Base-by-base conservation (phyloP, 768 basidiomycete genomes). In the Rhodotorula toruloides region DNA sequence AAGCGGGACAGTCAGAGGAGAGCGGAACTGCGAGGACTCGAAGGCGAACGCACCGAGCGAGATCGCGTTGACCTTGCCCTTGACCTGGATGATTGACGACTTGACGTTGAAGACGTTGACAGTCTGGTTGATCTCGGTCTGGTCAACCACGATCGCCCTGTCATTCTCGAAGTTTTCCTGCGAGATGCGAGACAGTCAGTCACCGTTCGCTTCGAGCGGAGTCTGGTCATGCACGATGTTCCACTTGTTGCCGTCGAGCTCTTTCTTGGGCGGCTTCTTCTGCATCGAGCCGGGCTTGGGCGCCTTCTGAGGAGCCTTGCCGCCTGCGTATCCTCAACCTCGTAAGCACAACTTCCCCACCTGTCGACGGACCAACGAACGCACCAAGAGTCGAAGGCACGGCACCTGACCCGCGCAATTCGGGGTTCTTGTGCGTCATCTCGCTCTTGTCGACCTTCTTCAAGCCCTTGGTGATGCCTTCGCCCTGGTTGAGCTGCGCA, bases 401-500 rank as follows among this genome's bases (percentile, higher is more conserved):
- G 31, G 79, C 77, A 40, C 79, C 78, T 21, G 79, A 69, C 22
- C 81, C 84, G 37, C 96, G 81, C 43, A 99, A 79, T 16, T 85
- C 83, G 0, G 96, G 94, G 74, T 99, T 98, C 82, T 99, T 98
- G 81, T 99, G 96, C 6, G 92, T 97, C 92, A 94, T 93, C 77
- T 97, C 88, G 69, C 89, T 92, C 81, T 86, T 88, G 76, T 92
- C 90, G 36, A 99, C 96, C 77, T 96, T 97, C 72, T 88, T 86
- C 73, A 99, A 77, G 17, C 89, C 86, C 75, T 88, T 89, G 11
- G 94, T 98, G 40, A 99, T 87, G 8, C 87, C 86, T 68, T 86
- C 89, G 1, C 94, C 93, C 47, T 87, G 84, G 75, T 97, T 97
- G 52, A 99, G 79, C 60, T 91, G 84, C 3, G 91, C 90, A 61